Conservation (phyloP, 148 eudicot species). For the Chenopodium formosanum region DNA sequence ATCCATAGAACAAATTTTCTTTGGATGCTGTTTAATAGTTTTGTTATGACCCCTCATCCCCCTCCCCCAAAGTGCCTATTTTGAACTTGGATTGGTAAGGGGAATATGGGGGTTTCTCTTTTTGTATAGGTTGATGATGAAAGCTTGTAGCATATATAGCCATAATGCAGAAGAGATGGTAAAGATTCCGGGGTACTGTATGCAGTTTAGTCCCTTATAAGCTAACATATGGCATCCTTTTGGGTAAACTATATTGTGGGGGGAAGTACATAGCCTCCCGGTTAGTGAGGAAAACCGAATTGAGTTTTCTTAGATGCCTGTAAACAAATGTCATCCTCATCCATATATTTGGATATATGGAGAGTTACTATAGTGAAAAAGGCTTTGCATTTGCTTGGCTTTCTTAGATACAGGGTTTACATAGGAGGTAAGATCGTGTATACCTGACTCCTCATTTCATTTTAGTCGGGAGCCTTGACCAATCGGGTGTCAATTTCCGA, state of each 20-base stretch:
- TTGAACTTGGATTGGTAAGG: conserved; percentile 32
- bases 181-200: conserved; percentile 31
- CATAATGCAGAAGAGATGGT: conserved; percentile 29
- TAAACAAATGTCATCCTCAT: conserved; percentile 22
- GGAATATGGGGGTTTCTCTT: conserved; percentile 26
- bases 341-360: conserved; percentile 20
- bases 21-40: conserved; percentile 31
- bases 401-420: not conserved
- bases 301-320: conserved; percentile 28
- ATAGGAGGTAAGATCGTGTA: not conserved
- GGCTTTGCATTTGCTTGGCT: conserved; percentile 4
- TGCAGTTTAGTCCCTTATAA: conserved; percentile 25
- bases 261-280: conserved; percentile 20
- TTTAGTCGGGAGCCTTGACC: not conserved
- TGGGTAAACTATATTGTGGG: conserved; percentile 11
- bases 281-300: conserved; percentile 11
- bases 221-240: conserved; percentile 25
- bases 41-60: conserved; percentile 17
- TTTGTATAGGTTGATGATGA: conserved; percentile 57
- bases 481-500: not conserved
- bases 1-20: conserved; percentile 28
- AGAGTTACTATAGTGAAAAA: conserved; percentile 5
- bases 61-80: conserved; percentile 34
- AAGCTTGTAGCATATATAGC: conserved; percentile 37
- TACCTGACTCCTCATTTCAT: not conserved